phyloP scores from a whole-genome alignment of 2,329 filamentous ascomycete species.

The Teratosphaeriaceae sp. region DNA sequence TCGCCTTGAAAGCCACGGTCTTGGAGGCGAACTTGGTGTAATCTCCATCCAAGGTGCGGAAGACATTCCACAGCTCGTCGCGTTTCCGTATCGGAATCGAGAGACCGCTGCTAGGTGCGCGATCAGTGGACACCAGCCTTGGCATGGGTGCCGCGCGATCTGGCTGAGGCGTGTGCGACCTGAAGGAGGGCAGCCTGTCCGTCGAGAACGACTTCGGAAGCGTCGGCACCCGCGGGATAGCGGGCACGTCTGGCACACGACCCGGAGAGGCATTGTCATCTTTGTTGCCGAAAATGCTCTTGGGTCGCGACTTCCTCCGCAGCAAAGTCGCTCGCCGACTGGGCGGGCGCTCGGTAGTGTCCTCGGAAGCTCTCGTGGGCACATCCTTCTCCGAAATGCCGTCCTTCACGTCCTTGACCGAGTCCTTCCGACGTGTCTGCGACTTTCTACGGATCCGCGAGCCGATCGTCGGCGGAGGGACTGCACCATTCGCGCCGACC shows the following conservation, averaged over 20 bases:
- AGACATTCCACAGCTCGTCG: constrained; percentile 64
- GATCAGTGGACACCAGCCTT: constrained; percentile 34
- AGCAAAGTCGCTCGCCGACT: constrained; percentile 6
- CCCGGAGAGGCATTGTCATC: neutral
- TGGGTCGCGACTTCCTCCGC: constrained; percentile 6
- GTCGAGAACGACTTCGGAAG: constrained; percentile 45
- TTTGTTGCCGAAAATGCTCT: constrained; percentile 6
- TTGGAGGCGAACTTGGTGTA: constrained; percentile 70
- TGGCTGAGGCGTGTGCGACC: constrained; percentile 28
- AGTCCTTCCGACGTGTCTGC: constrained; percentile 11
- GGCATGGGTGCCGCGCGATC: constrained; percentile 38
- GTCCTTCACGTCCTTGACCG: constrained; percentile 8
- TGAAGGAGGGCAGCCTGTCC: constrained; percentile 36
- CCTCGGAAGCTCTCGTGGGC: neutral
- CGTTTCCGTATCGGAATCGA: constrained; percentile 45
- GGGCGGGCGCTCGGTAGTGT: neutral
- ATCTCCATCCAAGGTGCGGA: constrained; percentile 61
- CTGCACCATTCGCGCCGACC: constrained; percentile 4
- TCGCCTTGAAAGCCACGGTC: constrained; percentile 65
- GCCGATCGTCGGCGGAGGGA: constrained; percentile 1
- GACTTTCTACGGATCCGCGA: constrained; percentile 7
- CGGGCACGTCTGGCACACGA: neutral
- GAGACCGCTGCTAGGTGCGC: constrained; percentile 8
- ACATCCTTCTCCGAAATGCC: neutral
- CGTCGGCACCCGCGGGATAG: constrained; percentile 25